Evolutionary conservation across 129 eudicot genomes (phyloP).

Genomic region (Flaveria ramosissima): DNA sequence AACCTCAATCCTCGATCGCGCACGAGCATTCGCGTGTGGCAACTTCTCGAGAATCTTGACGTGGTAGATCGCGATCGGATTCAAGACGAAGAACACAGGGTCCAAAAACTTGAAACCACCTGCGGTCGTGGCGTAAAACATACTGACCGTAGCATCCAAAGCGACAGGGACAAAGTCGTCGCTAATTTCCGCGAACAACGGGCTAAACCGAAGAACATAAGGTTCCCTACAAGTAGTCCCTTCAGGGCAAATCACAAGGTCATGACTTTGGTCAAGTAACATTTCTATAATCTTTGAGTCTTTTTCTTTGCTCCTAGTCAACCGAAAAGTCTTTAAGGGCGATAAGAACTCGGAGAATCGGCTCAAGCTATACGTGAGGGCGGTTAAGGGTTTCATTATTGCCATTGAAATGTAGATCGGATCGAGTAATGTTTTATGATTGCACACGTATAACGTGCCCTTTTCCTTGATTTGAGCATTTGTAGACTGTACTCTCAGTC

Average conservation of each 20-base stretch:
- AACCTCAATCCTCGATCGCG: slow-evolving; percentile 43
- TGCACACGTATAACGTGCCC: slow-evolving; percentile 51
- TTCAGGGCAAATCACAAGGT: slow-evolving; percentile 59
- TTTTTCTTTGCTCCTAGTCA: slow-evolving; percentile 45
- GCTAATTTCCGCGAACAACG: slow-evolving; percentile 60
- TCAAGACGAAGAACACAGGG: slow-evolving; percentile 57
- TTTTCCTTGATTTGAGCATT: background rate
- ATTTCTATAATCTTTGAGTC: slow-evolving; percentile 44
- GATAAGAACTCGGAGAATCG: slow-evolving; percentile 42
- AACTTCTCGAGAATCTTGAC: slow-evolving; percentile 42
- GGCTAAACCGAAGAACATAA: slow-evolving; percentile 52
- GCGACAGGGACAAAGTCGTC: slow-evolving; percentile 60
- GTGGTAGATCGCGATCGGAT: slow-evolving; percentile 49
- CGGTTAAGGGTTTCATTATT: slow-evolving; percentile 28
- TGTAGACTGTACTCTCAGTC: background rate
- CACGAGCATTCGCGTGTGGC: slow-evolving; percentile 15
- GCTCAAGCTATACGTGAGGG: slow-evolving; percentile 52
- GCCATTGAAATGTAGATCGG: slow-evolving; percentile 48
- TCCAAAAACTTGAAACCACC: slow-evolving; percentile 58
- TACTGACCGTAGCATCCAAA: slow-evolving; percentile 33
- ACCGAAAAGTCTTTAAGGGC: slow-evolving; percentile 39
- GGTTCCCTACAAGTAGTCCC: slow-evolving; percentile 75
- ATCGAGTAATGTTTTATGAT: slow-evolving; percentile 62
- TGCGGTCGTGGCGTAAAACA: slow-evolving; percentile 75
- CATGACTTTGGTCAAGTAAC: slow-evolving; percentile 38